A percentile compares a stretch with the other conserved stretches of the same genome.
Conservation (phyloP, 768 basidiomycete genomes). For the Auricularia heimuer region DNA sequence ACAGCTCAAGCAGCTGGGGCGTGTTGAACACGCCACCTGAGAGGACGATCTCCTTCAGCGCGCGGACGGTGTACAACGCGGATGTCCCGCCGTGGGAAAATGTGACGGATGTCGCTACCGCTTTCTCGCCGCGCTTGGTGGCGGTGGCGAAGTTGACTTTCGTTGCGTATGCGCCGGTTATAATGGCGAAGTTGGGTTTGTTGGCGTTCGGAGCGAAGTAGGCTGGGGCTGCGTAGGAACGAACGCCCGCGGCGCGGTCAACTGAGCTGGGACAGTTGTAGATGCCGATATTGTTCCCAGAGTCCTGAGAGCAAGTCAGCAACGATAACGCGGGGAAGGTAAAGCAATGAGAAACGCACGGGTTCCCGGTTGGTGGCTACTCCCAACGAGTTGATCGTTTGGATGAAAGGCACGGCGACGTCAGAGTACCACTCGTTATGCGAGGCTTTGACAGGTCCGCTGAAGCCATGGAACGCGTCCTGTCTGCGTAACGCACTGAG, state of each 20-base stretch:
- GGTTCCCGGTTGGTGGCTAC: neutral
- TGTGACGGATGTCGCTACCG: conserved; percentile 26
- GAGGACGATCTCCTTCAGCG: conserved; percentile 31
- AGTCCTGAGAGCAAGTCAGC: neutral
- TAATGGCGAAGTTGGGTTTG: conserved; percentile 28
- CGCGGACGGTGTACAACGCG: conserved; percentile 21
- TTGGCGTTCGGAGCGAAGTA: conserved; percentile 14
- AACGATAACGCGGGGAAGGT: neutral
- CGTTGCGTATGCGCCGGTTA: conserved; percentile 32
- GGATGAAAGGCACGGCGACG: conserved; percentile 2
- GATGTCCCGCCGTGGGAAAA: conserved; percentile 19
- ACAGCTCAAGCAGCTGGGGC: conserved; percentile 27
- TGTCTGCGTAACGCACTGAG: neutral
- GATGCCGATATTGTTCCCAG: conserved; percentile 8
- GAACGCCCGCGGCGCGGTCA: neutral
- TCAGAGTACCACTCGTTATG: conserved; percentile 9
- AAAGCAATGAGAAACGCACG: neutral
- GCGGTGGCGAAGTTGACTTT: conserved; percentile 23
- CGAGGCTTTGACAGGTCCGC: conserved; percentile 5
- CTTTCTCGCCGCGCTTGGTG: conserved; percentile 11
- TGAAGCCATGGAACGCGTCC: conserved; percentile 2
- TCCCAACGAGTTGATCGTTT: neutral
- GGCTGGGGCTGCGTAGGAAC: conserved; percentile 4
- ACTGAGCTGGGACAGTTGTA: conserved; percentile 7
- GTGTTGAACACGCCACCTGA: conserved; percentile 25